phyloP scores from a whole-genome alignment of 2,329 filamentous ascomycete genomes.

The Penicillium sp. region DNA sequence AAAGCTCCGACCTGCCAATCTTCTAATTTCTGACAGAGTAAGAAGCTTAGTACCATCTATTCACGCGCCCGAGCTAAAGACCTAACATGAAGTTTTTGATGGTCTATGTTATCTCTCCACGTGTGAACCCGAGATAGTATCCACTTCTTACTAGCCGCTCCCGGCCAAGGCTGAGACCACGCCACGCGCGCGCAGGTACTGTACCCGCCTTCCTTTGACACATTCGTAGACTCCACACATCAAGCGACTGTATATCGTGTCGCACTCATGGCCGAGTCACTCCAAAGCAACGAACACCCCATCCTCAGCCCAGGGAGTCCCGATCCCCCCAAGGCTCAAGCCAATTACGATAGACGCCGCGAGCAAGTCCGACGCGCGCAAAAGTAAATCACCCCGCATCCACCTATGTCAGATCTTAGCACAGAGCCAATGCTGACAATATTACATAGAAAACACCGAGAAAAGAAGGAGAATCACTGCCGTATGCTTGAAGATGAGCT shows the following conservation, averaged over 20 bases:
- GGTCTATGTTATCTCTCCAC: neutral
- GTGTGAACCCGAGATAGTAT: neutral
- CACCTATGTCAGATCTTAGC: too few relatives aligned
- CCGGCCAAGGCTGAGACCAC: neutral
- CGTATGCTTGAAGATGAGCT: constrained; percentile 6
- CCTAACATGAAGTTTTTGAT: neutral
- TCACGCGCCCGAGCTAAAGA: neutral
- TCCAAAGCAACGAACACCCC: neutral
- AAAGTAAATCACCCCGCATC: neutral
- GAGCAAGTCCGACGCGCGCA: constrained; percentile 9
- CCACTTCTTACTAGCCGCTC: neutral
- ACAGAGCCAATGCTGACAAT: neutral
- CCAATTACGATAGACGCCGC: neutral
- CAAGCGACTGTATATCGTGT: neutral
- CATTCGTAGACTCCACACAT: neutral
- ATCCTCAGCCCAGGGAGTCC: neutral
- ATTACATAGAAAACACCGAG: neutral
- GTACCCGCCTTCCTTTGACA: neutral
- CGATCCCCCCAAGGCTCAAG: neutral
- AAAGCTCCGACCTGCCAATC: neutral
- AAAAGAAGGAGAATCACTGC: neutral
- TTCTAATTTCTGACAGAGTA: neutral
- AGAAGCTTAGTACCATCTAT: too few relatives aligned
- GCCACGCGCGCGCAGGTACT: neutral
- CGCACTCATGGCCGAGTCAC: neutral